Conservation (phyloP, 768 basidiomycete species). For the Trametes punicea region DNA sequence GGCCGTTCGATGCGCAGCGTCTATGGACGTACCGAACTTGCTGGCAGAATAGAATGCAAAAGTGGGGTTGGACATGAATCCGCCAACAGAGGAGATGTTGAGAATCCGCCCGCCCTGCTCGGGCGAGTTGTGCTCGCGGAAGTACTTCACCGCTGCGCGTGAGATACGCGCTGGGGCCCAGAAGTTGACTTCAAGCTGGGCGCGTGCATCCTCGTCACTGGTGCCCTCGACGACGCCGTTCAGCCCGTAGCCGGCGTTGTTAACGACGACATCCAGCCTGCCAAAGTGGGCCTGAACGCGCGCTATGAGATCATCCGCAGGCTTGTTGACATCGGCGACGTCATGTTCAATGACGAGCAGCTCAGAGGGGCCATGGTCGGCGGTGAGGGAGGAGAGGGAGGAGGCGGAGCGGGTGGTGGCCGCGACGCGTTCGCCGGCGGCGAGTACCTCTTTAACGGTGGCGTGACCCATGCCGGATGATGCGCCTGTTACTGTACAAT, state of each 20-base stretch:
- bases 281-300: conserved; percentile 23
- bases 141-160: conserved; percentile 15
- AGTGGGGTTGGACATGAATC: conserved; percentile 31
- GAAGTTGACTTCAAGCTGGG: conserved; percentile 40
- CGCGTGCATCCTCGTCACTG: conserved; percentile 33
- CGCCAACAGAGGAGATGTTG: conserved; percentile 34
- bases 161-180: conserved; percentile 43
- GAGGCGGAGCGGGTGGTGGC: conserved; percentile 32
- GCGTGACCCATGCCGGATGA: conserved; percentile 32
- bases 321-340: conserved; percentile 24
- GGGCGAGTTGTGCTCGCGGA: conserved; percentile 20
- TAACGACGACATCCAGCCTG: conserved; percentile 31
- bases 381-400: conserved; percentile 24
- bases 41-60: conserved; percentile 33
- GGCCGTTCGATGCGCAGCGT: not conserved
- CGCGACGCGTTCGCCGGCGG: conserved; percentile 32
- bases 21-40: conserved; percentile 34
- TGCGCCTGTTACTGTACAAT: conserved; percentile 30
- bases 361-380: conserved; percentile 20
- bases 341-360: conserved; percentile 33
- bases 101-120: conserved; percentile 26
- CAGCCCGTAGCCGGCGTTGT: conserved; percentile 27
- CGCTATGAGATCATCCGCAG: conserved; percentile 13
- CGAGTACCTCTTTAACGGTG: conserved; percentile 30
- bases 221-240: conserved; percentile 38